Evolutionary conservation across 495 filamentous ascomycete species (phyloP), one percentile per base, ranked within the genome.

Genomic region (Endocarpon pusillum): DNA sequence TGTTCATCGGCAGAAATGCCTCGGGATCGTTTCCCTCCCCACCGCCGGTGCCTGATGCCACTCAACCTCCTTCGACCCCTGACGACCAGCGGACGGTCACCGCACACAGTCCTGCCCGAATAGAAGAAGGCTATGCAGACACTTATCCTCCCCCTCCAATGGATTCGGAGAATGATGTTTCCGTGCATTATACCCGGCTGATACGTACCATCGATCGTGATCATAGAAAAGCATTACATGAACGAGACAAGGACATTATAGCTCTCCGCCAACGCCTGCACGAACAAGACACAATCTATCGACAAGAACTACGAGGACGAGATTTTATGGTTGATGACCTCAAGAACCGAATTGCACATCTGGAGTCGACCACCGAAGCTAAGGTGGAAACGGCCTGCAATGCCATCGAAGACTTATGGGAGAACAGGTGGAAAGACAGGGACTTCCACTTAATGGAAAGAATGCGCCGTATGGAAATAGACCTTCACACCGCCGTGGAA

Each of bases 401-500:
- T 33, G 45, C 42, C 11, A 41, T 55, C n/a, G 51, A 55, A 32
- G 45, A 52, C 21, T 22, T 45, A 0, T 54, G 51, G 52, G 45
- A 54, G 33, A 29, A 32, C 22, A 23, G 51, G 21, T 54, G 51
- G 52, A 46, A 42, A 8, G 43, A 51, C 34, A 38, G 45, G 3
- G 35, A 38, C 21, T 40, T 35, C 20, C 41, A 55, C 15, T 28
- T 45, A 5, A 36, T 24, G 11, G 46, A 49, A 21, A 43, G 52
- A 21, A 42, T 32, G 29, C 20, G 21, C 12, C 43, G 49, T 8
- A 35, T 36, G 19, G 39, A 45, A 19, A 16, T 19, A 11, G 41
- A 44, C 10, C 25, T 25, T 19, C 41, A 44, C 21, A 21, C 28
- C 12, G 16, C 12, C 23, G 21, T 44, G 4, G 30, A 32, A 15